A percentile compares a stretch with the other conserved stretches of the same genome.
These are phyloP conservation scores for Fraxinus paxiana DNA, from an alignment of 305 asterid species.

Conservation along the genomic window DNA sequence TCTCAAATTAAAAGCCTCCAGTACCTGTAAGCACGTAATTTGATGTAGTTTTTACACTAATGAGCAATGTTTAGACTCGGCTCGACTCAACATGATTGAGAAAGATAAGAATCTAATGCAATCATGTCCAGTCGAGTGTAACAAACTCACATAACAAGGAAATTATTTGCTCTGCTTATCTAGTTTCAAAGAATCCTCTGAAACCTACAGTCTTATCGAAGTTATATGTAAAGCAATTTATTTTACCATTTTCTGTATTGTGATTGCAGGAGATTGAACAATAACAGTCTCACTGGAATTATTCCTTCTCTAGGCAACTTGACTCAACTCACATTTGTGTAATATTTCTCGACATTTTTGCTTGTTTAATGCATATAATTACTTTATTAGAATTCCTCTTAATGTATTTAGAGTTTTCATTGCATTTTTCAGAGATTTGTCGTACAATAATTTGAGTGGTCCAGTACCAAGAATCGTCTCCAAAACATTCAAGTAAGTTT, in stretches of 20 bases:
- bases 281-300: conserved; percentile 72
- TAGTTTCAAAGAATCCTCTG: neutral
- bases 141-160: neutral
- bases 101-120: neutral
- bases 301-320: conserved; percentile 64
- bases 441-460: conserved; percentile 59
- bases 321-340: conserved; percentile 75
- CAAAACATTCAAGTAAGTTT: conserved; percentile 60
- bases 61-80: neutral
- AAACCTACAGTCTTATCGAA: neutral
- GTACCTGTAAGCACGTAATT: conserved; percentile 52
- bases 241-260: neutral
- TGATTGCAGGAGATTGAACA: conserved; percentile 70
- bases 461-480: conserved; percentile 44
- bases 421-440: conserved; percentile 61
- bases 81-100: neutral
- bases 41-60: neutral
- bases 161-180: neutral
- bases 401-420: neutral
- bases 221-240: neutral
- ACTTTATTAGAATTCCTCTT: neutral
- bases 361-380: neutral
- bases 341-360: conserved; percentile 30
- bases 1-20: conserved; percentile 38
- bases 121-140: neutral